Percentiles rank a stretch among this genome's conserved stretches.
phyloP scores from a whole-genome alignment of 495 filamentous ascomycete genomes.

The Cenococcum geophilum region DNA sequence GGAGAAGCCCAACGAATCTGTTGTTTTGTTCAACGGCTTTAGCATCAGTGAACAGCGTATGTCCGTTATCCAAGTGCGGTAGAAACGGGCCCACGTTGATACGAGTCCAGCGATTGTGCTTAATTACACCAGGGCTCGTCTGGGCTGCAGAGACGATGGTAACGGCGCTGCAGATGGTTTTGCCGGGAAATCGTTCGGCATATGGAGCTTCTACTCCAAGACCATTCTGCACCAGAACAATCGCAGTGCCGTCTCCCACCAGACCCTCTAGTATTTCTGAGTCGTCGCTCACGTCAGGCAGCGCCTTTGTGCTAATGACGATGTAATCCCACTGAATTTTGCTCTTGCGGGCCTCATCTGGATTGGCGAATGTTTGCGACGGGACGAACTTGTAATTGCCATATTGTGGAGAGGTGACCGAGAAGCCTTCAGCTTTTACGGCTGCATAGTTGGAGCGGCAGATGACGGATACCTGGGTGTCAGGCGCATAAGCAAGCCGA shows the following conservation, averaged over 20 bases:
- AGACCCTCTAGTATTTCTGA: constrained; percentile 37
- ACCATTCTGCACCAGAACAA: constrained; percentile 67
- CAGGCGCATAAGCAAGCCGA: constrained; percentile 46
- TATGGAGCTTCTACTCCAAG: constrained; percentile 63
- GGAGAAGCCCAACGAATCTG: constrained; percentile 32
- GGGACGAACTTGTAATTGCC: constrained; percentile 50
- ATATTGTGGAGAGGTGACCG: constrained; percentile 47
- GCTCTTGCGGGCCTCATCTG: constrained; percentile 27
- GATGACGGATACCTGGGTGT: constrained; percentile 39
- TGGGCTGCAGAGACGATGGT: constrained; percentile 52
- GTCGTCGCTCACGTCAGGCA: constrained; percentile 39
- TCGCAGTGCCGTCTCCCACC: constrained; percentile 32
- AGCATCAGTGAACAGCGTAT: constrained; percentile 5
- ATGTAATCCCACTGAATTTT: constrained; percentile 34
- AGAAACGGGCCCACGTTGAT: constrained; percentile 53
- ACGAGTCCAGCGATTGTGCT: constrained; percentile 57
- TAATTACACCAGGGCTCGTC: constrained; percentile 44
- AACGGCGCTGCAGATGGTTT: constrained; percentile 55
- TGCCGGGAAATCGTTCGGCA: constrained; percentile 48
- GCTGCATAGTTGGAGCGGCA: constrained; percentile 53
- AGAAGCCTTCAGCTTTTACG: constrained; percentile 44
- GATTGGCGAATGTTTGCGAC: constrained; percentile 43
- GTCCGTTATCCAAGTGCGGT: constrained; percentile 23
- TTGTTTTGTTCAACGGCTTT: constrained; percentile 21
- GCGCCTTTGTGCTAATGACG: constrained; percentile 38